phyloP scores from a whole-genome alignment of 164 flowering plant species.

The Stephania yunnanensis region DNA sequence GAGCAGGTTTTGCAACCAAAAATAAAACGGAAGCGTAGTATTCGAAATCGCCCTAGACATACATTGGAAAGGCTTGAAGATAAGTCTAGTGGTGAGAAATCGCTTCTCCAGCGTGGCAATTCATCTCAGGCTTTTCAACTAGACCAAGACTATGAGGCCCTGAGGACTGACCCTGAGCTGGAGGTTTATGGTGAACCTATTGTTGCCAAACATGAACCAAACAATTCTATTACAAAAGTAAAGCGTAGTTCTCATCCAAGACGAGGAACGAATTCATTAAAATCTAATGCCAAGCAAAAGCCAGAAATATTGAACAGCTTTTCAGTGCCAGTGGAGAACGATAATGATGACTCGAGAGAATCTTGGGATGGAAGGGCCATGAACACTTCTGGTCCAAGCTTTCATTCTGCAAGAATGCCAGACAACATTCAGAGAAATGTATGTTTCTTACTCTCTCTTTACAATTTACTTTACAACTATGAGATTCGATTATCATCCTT shows the following conservation, averaged over 20 bases:
- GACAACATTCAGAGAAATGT: conserved; percentile 81
- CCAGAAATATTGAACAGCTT: conserved; percentile 40
- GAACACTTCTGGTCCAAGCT: conserved; percentile 34
- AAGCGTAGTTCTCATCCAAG: conserved; percentile 46
- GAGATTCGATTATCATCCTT: background rate
- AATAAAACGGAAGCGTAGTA: conserved; percentile 86
- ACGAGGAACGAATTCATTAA: conserved; percentile 42
- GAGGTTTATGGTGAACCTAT: conserved; percentile 34
- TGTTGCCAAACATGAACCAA: conserved; percentile 42
- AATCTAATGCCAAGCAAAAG: conserved; percentile 48
- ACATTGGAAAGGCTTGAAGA: conserved; percentile 64
- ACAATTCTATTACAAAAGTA: conserved; percentile 40
- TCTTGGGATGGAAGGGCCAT: conserved; percentile 50
- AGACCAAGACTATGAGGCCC: conserved; percentile 46
- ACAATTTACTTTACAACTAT: background rate
- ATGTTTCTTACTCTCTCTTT: conserved; percentile 11
- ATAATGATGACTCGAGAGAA: conserved; percentile 46
- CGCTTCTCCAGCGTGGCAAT: conserved; percentile 45
- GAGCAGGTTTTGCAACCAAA: conserved; percentile 96
- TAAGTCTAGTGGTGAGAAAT: conserved; percentile 38
- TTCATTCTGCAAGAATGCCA: conserved; percentile 48
- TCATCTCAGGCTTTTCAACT: conserved; percentile 44
- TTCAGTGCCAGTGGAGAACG: conserved; percentile 41
- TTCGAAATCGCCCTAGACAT: conserved; percentile 67
- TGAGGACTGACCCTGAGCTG: conserved; percentile 42